Evolutionary conservation across 164 flowering plant species (phyloP).

Genomic region (Liriodendron chinense): DNA sequence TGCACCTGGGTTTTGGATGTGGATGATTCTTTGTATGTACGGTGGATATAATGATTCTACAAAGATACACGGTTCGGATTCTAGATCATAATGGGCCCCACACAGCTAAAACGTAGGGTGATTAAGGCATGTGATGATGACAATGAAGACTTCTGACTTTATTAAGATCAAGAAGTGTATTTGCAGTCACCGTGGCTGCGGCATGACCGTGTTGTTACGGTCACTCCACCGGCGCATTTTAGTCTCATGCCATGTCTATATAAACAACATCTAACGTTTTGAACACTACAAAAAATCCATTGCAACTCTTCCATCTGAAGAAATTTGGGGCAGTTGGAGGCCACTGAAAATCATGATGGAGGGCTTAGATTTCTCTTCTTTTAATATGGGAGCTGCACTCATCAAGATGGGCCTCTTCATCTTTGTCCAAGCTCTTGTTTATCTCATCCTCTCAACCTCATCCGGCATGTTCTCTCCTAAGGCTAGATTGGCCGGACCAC

Average conservation of each 20-base stretch:
- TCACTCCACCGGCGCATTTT: background rate
- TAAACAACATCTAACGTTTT: background rate
- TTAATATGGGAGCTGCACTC: slow-evolving; percentile 19
- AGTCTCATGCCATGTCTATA: background rate
- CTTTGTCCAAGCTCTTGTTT: slow-evolving; percentile 60
- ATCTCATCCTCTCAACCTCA: slow-evolving; percentile 58
- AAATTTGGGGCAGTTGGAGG: background rate
- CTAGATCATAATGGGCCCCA: too few species aligned
- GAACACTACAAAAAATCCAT: too few species aligned
- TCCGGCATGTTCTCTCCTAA: slow-evolving; percentile 29
- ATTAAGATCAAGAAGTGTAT: too few species aligned
- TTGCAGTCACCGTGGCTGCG: background rate
- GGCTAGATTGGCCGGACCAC: slow-evolving; percentile 13
- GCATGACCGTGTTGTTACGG: background rate
- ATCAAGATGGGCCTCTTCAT: slow-evolving; percentile 44
- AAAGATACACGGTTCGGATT: too few species aligned
- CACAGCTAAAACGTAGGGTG: too few species aligned
- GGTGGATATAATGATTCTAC: too few species aligned
- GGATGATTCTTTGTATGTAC: too few species aligned
- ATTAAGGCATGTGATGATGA: too few species aligned
- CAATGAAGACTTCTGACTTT: too few species aligned
- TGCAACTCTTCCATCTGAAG: background rate
- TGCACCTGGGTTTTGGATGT: too few species aligned
- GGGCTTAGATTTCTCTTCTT: background rate
- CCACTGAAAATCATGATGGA: slow-evolving; percentile 19